Conservation (phyloP, 1,139 yeast species). For the Yamadazyma siamensis region DNA sequence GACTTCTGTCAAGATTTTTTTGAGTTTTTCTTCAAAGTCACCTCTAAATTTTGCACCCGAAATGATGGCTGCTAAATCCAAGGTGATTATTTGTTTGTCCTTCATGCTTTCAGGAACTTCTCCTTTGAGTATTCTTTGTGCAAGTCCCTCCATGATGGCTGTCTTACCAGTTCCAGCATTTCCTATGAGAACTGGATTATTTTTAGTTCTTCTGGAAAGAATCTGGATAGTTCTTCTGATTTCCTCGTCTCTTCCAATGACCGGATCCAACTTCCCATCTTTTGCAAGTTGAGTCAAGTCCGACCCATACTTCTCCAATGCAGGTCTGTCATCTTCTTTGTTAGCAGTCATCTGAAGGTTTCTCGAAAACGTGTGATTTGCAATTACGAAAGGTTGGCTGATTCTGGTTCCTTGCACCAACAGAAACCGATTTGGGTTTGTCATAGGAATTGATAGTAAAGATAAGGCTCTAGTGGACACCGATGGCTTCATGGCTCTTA, state of each 20-base stretch:
- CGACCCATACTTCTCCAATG: conserved; percentile 82
- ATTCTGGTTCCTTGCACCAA: background rate
- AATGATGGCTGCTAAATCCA: conserved; percentile 85
- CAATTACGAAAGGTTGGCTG: background rate
- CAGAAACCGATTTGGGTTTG: background rate
- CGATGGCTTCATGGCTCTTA: too few species aligned
- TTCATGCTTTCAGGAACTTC: conserved; percentile 95
- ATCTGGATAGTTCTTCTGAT: conserved; percentile 90
- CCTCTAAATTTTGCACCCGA: conserved; percentile 96
- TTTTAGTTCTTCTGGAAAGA: conserved; percentile 85
- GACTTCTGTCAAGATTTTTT: conserved; percentile 79
- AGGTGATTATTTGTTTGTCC: conserved; percentile 73
- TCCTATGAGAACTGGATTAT: conserved; percentile 91
- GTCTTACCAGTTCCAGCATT: conserved; percentile 98
- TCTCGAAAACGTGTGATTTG: conserved; percentile 2
- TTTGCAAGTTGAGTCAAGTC: conserved; percentile 83
- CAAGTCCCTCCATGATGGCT: conserved; percentile 93
- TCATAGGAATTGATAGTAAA: background rate
- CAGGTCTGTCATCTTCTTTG: conserved; percentile 61
- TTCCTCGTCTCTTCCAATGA: conserved; percentile 95
- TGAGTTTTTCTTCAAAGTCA: conserved; percentile 89
- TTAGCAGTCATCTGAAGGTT: conserved; percentile 37
- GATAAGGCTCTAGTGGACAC: background rate
- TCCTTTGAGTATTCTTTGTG: conserved; percentile 84
- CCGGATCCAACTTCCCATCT: conserved; percentile 93